A percentile compares a stretch with the other conserved stretches of the same genome.
phyloP scores from a whole-genome alignment of 192 early-diverging fungal species.

The Entomortierella beljakovae region DNA sequence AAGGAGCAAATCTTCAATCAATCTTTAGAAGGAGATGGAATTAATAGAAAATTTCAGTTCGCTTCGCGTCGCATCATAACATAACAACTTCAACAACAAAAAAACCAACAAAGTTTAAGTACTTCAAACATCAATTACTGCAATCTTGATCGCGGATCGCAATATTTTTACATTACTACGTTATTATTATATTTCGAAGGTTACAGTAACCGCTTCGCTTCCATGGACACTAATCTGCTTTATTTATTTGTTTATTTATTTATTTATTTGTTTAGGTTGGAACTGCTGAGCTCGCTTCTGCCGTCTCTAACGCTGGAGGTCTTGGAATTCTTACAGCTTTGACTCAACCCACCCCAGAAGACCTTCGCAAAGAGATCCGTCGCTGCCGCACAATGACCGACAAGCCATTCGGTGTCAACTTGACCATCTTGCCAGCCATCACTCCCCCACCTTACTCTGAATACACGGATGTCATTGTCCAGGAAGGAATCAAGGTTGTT shows the following conservation, averaged over 20 bases:
- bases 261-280: constrained; percentile 34
- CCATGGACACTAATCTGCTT: background rate
- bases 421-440: constrained; percentile 85
- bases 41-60: no score
- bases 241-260: background rate
- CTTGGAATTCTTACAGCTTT: constrained; percentile 78
- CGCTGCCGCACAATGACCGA: constrained; percentile 79
- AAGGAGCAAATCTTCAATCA: no score
- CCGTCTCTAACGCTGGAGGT: constrained; percentile 86
- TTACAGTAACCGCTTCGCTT: no score
- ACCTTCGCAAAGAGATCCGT: constrained; percentile 75
- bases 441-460: constrained; percentile 83
- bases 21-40: no score
- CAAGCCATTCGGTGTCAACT: constrained; percentile 87
- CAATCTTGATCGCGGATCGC: no score
- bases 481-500: constrained; percentile 83
- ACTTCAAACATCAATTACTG: no score
- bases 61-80: no score
- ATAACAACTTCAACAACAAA: no score
- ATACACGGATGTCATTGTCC: constrained; percentile 78
- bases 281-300: constrained; percentile 66
- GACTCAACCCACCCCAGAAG: constrained; percentile 85
- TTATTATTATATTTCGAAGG: no score
- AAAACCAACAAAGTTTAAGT: no score
- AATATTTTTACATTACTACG: no score